These are phyloP conservation scores for Skeletonema potamos DNA, from an alignment of 108 stramenopile genomes.

Conservation along the genomic window DNA sequence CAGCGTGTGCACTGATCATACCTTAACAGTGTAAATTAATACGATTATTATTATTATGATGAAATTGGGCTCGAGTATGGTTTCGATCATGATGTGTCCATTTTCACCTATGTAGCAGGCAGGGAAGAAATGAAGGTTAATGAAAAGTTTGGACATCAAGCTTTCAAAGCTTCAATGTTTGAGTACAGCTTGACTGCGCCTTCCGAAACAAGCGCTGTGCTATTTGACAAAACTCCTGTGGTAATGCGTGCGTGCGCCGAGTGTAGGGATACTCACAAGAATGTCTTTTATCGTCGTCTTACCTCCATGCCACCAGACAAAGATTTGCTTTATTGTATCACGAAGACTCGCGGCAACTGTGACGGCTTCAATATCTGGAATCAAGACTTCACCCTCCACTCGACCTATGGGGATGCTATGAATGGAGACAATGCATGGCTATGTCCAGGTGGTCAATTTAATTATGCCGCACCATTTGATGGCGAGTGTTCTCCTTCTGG, in stretches of 20 bases:
- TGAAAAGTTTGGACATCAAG: slow-evolving; percentile 14
- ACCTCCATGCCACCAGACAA: slow-evolving; percentile 24
- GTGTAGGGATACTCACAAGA: slow-evolving; percentile 25
- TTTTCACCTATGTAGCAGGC: slow-evolving; percentile 34
- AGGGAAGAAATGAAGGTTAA: slow-evolving; percentile 7
- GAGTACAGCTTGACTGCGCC: background rate
- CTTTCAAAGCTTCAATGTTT: slow-evolving; percentile 1
- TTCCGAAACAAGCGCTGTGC: background rate
- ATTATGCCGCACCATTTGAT: slow-evolving; percentile 25
- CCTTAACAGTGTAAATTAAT: no score
- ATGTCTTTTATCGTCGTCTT: slow-evolving; percentile 38
- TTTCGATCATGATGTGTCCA: slow-evolving; percentile 18
- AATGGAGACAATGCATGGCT: slow-evolving; percentile 34
- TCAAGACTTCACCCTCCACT: slow-evolving; percentile 29
- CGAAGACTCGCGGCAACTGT: slow-evolving; percentile 12
- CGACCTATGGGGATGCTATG: slow-evolving; percentile 43
- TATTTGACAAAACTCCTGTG: slow-evolving; percentile 1
- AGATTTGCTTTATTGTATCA: slow-evolving; percentile 27
- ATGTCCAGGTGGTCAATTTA: slow-evolving; percentile 26
- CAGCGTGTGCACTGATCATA: no score
- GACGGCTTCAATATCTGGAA: slow-evolving; percentile 24
- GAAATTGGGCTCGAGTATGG: slow-evolving; percentile 2
- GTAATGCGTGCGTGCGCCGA: slow-evolving; percentile 26
- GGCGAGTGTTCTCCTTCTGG: slow-evolving; percentile 32
- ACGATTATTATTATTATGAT: no score